Conservation (phyloP, 2,329 filamentous ascomycete species). For the Hypoxylon sp. region DNA sequence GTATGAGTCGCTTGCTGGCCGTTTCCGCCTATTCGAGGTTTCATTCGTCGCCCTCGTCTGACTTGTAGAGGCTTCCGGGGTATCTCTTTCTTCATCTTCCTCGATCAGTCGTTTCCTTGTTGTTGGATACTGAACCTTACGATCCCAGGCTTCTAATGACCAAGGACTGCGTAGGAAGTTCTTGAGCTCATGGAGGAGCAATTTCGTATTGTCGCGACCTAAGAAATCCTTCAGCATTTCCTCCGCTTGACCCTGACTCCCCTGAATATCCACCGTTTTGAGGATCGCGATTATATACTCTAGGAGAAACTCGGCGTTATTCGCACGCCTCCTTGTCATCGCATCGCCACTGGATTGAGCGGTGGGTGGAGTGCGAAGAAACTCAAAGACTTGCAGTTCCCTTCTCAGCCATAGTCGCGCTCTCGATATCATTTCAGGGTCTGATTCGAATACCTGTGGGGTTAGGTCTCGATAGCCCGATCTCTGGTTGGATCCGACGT, state of each 20-base stretch:
- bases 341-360: constrained; percentile 34
- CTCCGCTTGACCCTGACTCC: constrained; percentile 79
- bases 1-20: constrained; percentile 36
- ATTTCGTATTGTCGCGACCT: constrained; percentile 73
- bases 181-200: constrained; percentile 87
- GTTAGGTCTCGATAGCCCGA: constrained; percentile 80
- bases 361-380: constrained; percentile 58
- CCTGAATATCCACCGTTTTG: constrained; percentile 83
- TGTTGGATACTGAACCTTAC: constrained; percentile 73
- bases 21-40: constrained; percentile 18
- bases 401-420: constrained; percentile 84
- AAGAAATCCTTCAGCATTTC: constrained; percentile 81
- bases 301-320: constrained; percentile 83
- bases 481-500: constrained; percentile 82
- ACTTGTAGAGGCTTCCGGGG: background rate
- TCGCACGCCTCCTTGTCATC: constrained; percentile 57
- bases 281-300: constrained; percentile 87
- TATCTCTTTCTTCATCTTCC: constrained; percentile 2
- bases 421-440: constrained; percentile 74
- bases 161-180: constrained; percentile 86
- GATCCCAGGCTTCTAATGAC: constrained; percentile 80
- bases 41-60: constrained; percentile 8
- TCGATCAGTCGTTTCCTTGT: constrained; percentile 25
- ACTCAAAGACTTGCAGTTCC: constrained; percentile 84
- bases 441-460: constrained; percentile 69